Conservation (phyloP, 495 filamentous ascomycete genomes). For the Pseudevernia furfuracea region DNA sequence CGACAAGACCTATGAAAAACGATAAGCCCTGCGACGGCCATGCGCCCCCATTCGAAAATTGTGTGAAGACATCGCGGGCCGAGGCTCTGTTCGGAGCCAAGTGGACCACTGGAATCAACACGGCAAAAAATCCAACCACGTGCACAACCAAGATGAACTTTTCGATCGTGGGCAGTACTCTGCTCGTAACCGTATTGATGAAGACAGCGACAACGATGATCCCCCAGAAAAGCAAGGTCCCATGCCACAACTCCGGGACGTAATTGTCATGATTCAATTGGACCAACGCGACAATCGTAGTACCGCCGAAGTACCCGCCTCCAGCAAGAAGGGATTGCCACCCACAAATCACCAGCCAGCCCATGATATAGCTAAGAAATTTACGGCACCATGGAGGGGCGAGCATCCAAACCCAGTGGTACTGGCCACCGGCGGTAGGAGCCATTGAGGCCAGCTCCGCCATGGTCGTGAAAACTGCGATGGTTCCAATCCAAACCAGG, state of each 20-base stretch:
- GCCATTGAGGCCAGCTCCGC: conserved; percentile 38
- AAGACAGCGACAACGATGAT: conserved; percentile 32
- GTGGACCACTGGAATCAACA: conserved; percentile 43
- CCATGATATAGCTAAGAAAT: conserved; percentile 43
- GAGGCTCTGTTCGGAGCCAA: conserved; percentile 28
- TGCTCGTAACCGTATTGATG: conserved; percentile 38
- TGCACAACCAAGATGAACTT: conserved; percentile 42
- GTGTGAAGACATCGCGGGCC: conserved; percentile 38
- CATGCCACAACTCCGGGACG: conserved; percentile 35
- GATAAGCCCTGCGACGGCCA: conserved; percentile 41
- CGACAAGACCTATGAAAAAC: conserved; percentile 39
- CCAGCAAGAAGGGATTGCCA: conserved; percentile 41
- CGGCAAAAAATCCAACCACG: conserved; percentile 44
- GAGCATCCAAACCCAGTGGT: conserved; percentile 49
- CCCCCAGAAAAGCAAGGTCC: conserved; percentile 40
- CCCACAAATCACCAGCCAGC: conserved; percentile 41
- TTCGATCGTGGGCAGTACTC: conserved; percentile 40
- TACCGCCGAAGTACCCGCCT: conserved; percentile 36
- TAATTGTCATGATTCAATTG: conserved; percentile 35
- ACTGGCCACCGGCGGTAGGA: conserved; percentile 45
- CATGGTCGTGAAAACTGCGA: conserved; percentile 26
- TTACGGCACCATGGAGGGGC: conserved; percentile 35
- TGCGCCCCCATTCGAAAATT: conserved; percentile 41
- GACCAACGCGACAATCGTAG: conserved; percentile 38
- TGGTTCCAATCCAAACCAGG: conserved; percentile 42